Conservation (phyloP, 768 basidiomycete species). For the Mycena amicta region DNA sequence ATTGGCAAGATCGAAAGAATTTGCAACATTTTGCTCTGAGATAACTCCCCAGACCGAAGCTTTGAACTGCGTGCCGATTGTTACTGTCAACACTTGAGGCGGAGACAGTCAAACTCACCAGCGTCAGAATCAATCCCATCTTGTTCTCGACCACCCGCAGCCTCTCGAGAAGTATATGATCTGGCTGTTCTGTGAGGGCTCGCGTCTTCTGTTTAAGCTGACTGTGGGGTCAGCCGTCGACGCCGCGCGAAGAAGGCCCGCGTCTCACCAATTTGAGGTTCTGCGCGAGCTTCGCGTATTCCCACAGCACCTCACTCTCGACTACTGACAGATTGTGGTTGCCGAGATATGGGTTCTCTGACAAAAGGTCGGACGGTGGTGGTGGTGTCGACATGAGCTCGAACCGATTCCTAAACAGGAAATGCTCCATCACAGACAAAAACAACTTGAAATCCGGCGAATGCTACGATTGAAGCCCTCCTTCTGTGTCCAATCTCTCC, state of each 20-base stretch:
- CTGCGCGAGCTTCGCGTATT: conserved; percentile 86
- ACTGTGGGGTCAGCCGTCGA: neutral
- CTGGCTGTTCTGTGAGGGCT: conserved; percentile 71
- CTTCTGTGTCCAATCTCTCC: neutral
- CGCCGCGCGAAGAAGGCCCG: neutral
- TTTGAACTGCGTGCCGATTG: conserved; percentile 95
- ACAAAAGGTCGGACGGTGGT: conserved; percentile 46
- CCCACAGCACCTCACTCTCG: conserved; percentile 87
- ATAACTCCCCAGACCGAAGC: conserved; percentile 95
- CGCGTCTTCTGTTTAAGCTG: conserved; percentile 73
- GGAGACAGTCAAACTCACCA: too few relatives aligned
- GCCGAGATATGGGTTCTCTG: conserved; percentile 70
- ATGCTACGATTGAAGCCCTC: too few relatives aligned
- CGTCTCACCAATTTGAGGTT: conserved; percentile 72
- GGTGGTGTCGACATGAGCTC: conserved; percentile 28
- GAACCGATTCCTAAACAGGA: too few relatives aligned
- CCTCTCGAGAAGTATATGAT: conserved; percentile 73
- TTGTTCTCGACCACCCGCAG: conserved; percentile 86
- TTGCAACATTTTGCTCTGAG: conserved; percentile 65
- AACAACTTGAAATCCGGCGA: too few relatives aligned
- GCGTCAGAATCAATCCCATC: conserved; percentile 91
- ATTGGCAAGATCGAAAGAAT: conserved; percentile 28
- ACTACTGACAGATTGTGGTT: conserved; percentile 66
- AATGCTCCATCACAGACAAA: too few relatives aligned
- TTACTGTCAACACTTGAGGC: too few relatives aligned